These are phyloP conservation scores for Hygrophoropsis aurantiaca DNA, from an alignment of 768 basidiomycete species.

Conservation along the genomic window DNA sequence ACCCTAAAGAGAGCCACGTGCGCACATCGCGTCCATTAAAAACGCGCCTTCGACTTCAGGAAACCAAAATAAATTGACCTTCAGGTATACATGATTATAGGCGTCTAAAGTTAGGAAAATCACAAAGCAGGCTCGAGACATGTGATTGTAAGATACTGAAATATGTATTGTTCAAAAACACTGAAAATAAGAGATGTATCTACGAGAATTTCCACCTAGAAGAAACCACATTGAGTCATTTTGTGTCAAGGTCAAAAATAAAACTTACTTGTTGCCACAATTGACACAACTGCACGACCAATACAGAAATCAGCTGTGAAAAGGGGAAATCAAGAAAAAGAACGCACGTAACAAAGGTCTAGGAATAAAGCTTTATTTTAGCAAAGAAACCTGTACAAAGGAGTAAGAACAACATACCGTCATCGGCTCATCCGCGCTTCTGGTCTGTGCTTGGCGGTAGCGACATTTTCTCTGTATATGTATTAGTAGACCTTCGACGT, in stretches of 20 bases:
- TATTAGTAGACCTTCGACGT: constrained; percentile 5
- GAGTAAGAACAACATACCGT: constrained; percentile 57
- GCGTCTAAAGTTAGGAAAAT: background rate
- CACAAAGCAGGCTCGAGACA: constrained; percentile 1
- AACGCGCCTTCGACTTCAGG: background rate
- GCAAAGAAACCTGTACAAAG: background rate
- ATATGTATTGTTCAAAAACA: background rate
- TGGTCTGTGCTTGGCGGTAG: constrained; percentile 95
- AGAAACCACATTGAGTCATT: background rate
- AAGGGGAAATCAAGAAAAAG: background rate
- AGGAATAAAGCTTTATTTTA: constrained; percentile 7
- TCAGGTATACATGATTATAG: constrained; percentile 23
- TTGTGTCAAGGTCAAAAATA: background rate
- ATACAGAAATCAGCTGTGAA: constrained; percentile 5
- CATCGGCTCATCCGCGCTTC: constrained; percentile 99
- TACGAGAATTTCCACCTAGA: constrained; percentile 66
- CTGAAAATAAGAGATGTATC: constrained; percentile 7
- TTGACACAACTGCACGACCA: constrained; percentile 52
- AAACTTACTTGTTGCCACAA: constrained; percentile 58
- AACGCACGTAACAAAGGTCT: constrained; percentile 88
- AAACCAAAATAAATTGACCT: constrained; percentile 4
- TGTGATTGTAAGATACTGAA: constrained; percentile 10
- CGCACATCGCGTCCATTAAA: no score
- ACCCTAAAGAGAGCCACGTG: no score
- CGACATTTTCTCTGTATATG: constrained; percentile 70